A percentile compares a stretch with the other conserved stretches of the same genome.
Conservation (phyloP, 495 filamentous ascomycete genomes). For the Rhizodiscina lignyota region DNA sequence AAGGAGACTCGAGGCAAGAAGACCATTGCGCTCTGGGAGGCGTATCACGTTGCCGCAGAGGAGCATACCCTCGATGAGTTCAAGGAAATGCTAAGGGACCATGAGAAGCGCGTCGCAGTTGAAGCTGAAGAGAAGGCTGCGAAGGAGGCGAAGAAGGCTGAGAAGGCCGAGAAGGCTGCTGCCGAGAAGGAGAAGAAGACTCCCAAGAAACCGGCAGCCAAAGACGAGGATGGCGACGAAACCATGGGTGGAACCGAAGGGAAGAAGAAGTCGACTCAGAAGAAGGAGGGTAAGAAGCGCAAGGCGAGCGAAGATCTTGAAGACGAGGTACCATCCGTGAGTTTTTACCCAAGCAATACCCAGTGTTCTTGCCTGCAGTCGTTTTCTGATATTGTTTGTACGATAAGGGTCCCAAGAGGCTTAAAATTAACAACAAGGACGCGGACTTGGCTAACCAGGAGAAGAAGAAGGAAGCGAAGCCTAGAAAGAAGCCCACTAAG, state of each 20-base stretch:
- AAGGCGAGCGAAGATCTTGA: neutral
- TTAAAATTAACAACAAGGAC: constrained; percentile 23
- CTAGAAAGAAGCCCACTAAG: constrained; percentile 33
- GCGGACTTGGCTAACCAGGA: constrained; percentile 27
- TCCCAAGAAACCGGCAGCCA: constrained; percentile 28
- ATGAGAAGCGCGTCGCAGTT: constrained; percentile 38
- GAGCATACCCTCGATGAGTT: constrained; percentile 54
- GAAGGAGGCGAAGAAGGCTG: constrained; percentile 38
- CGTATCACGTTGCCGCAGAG: constrained; percentile 57
- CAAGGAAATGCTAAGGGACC: constrained; percentile 52
- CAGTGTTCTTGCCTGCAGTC: no score
- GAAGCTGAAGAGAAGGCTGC: constrained; percentile 42
- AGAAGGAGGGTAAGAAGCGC: constrained; percentile 46
- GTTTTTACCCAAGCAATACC: neutral
- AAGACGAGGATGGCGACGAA: constrained; percentile 46
- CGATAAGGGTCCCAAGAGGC: constrained; percentile 35
- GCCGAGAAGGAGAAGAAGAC: constrained; percentile 25
- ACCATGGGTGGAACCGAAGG: constrained; percentile 45
- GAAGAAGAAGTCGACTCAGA: constrained; percentile 39
- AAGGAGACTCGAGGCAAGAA: constrained; percentile 37
- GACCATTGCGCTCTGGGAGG: constrained; percentile 53
- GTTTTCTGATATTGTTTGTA: no score
- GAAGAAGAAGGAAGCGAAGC: constrained; percentile 30
- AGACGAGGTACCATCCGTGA: no score
- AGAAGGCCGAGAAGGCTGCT: constrained; percentile 29